These are phyloP conservation scores for Lachnellula subtilissima DNA, from an alignment of 2,329 filamentous ascomycete genomes.

Conservation along the genomic window DNA sequence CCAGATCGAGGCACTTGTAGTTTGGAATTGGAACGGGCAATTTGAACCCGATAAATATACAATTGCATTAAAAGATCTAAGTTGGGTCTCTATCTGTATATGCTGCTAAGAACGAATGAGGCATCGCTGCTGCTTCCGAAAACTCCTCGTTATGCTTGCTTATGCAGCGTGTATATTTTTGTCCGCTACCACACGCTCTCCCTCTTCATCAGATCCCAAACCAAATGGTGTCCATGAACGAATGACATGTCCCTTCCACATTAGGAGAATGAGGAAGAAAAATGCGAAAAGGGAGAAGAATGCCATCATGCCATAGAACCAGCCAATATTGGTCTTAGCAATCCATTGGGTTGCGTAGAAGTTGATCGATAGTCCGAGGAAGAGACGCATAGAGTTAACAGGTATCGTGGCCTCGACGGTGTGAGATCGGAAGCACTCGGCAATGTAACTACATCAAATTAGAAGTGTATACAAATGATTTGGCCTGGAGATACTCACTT, in stretches of 20 bases:
- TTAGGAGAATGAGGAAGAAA: conserved; percentile 25
- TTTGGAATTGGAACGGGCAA: no score
- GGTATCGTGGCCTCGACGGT: conserved; percentile 32
- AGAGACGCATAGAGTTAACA: conserved; percentile 34
- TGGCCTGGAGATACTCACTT: conserved; percentile 3
- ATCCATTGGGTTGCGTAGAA: conserved; percentile 39
- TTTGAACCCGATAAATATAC: no score
- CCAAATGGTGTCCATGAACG: conserved; percentile 12
- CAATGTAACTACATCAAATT: not conserved
- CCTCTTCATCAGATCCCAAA: conserved; percentile 26
- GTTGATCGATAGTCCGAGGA: conserved; percentile 35
- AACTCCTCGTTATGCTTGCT: not conserved
- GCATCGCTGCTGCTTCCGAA: not conserved
- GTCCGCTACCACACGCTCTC: conserved; percentile 19
- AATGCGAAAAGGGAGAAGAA: conserved; percentile 33
- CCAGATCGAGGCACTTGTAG: no score
- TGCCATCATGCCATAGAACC: conserved; percentile 39
- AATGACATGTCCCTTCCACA: conserved; percentile 29
- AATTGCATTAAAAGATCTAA: not conserved
- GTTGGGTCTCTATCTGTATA: no score
- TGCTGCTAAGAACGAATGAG: not conserved
- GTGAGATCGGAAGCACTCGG: conserved; percentile 26
- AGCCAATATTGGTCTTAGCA: conserved; percentile 32
- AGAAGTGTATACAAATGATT: not conserved
- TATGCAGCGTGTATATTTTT: conserved; percentile 1